Evolutionary conservation across 352 stramenopile genomes (phyloP), one percentile per base, ranked within the genome.

Genomic region (Blastocystis sp.): DNA sequence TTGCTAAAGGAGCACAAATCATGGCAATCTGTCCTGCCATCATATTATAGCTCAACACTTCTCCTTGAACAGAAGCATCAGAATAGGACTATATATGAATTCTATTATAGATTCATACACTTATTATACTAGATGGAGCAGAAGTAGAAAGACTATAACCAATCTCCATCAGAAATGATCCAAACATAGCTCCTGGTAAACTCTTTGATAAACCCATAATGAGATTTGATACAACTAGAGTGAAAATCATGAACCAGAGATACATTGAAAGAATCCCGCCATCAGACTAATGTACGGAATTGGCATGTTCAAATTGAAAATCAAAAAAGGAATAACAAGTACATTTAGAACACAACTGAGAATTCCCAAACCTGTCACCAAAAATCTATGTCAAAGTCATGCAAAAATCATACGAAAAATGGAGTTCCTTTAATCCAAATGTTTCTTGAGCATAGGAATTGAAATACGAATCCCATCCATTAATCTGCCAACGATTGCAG

Each of bases 401-500:
- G 12, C 24, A 58, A 78, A 27, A 54, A 11, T 4, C 29, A 0
- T 39, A 78, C 66, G 66, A 57, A 35, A 78, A 78, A 43, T 78
- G 66, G 5, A 59, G 1, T 24, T 43, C 54, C 42, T 39, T 78
- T 12, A 78, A n/a, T n/a, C 39, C 39, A 24, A 51, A 78, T 5
- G 7, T 2, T 7, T 59, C 6, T 9, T 54, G 24, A 9, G 66
- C 66, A 39, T 56, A 78, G 39, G 29, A 43, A 35, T 78, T 78
- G 66, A 42, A 78, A 58, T 78, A 78, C 7, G 66, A 78, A 51
- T 78, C 66, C 66, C 66, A 78, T 11, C 66, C 42, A 51, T 78
- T 78, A 51, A 78, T 78, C 14, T 56, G 14, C 66, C 66, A 78
- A 5, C 66, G 66, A 39, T 78, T 78, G 42, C 66, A 78, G 66